Conservation (phyloP, 2,329 filamentous ascomycete genomes). For the Fusarium veterinarium region DNA sequence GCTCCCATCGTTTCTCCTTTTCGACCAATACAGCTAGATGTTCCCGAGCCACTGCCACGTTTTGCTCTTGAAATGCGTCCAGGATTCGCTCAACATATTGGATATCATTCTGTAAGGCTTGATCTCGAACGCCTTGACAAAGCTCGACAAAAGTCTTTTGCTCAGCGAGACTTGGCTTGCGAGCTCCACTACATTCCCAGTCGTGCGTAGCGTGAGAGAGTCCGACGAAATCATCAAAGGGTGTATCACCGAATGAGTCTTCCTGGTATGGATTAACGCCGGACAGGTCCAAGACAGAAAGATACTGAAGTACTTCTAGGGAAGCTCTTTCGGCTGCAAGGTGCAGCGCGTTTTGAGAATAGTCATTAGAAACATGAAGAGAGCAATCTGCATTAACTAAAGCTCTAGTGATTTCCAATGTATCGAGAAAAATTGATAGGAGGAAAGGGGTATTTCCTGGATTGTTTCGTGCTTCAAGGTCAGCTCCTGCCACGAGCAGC, state of each 20-base stretch:
- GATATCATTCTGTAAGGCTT: slow-evolving; percentile 15
- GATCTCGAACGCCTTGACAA: slow-evolving; percentile 14
- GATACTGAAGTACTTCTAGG: not conserved
- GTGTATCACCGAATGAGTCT: not conserved
- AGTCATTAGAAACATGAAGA: fast-evolving
- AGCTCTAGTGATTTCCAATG: not conserved
- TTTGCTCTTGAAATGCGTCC: not conserved
- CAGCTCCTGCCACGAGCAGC: not conserved
- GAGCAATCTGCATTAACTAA: not conserved
- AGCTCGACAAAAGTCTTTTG: slow-evolving; percentile 7
- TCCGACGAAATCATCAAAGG: not conserved
- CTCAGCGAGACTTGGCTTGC: not conserved
- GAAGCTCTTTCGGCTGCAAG: not conserved
- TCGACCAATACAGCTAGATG: not conserved
- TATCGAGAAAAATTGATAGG: fast-evolving
- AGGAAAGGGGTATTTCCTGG: fast-evolving
- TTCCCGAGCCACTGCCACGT: not conserved
- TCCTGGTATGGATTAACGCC: not conserved
- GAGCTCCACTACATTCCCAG: too few relatives aligned
- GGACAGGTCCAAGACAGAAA: not conserved
- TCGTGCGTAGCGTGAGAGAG: fast-evolving
- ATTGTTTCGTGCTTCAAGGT: not conserved
- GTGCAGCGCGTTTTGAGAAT: not conserved
- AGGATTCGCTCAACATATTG: not conserved
- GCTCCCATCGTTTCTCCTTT: slow-evolving; percentile 6